Base-by-base conservation (phyloP, 2,329 filamentous ascomycete species). In the Microdochium nivale region DNA sequence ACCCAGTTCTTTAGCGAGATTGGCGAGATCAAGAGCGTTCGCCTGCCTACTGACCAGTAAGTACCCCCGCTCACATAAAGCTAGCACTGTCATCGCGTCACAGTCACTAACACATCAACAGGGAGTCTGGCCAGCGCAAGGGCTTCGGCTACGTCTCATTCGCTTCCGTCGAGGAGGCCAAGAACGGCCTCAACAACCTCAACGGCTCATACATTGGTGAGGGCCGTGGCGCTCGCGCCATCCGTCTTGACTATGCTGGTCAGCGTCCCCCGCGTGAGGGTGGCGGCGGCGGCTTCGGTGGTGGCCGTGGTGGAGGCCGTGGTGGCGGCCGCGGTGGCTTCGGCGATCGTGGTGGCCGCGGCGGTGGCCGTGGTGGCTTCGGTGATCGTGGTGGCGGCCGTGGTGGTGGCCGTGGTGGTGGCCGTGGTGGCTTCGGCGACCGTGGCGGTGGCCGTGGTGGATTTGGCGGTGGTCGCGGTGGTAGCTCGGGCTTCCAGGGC, bases 141-240 rank as follows among this genome's bases (percentile, higher is more conserved):
- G 91, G 91, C 53, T 96, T 95, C 70, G 91, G 89, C 51, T 96
- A 96, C 67, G 86, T 96, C 57, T 85, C 86, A 65, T 96, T 92
- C 77, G 74, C 75, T 60, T 87, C 86, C 19, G 69, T 94, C 55
- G 90, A 95, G 25, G 90, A 96, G 62, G 89, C 91, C 62, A 88
- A 86, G 73, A 72, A 76, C 61, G 91, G 84, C 24, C 82, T 89
- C 60, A 77, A 86, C 61, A 73, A 77, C 52, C 78, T 88, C 67
- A 84, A 88, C 60, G 89, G 89, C 58, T 75, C 76, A 52, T 70
- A 78, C 54, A 76, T 83, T 56, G 79, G 80, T 49, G 67, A 73
- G 58, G 83, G 88, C 54, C 79, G 94, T 61, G 79, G 76, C 57
- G 83, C 87, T 52, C 89, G 91, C 61, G 70, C 80, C 50, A 77